phyloP scores from a whole-genome alignment of 169 alveolate genomes.

The Amoebophrya sp. region DNA sequence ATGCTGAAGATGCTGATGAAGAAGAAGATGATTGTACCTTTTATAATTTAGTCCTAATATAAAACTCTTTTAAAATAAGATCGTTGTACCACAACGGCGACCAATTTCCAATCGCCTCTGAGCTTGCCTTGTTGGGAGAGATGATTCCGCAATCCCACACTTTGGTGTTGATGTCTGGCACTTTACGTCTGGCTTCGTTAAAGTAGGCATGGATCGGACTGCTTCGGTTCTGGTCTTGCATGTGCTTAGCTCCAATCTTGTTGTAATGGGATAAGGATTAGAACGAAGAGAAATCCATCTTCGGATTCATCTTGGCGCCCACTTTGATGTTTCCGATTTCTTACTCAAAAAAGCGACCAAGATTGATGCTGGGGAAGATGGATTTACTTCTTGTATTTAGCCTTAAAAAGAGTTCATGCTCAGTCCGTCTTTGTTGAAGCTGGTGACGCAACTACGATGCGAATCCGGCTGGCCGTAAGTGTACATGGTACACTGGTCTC shows the following conservation, averaged over 20 bases:
- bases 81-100: conserved; percentile 27
- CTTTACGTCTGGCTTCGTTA: not conserved
- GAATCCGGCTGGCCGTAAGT: conserved; percentile 19
- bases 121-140: not conserved
- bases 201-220: not conserved
- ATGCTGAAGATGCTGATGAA: too few relatives aligned
- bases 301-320: too few relatives aligned
- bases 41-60: too few relatives aligned
- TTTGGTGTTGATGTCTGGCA: not conserved
- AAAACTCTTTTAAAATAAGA: too few relatives aligned
- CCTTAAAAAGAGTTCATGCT: conserved; percentile 7
- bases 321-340: too few relatives aligned
- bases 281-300: too few relatives aligned
- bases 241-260: not conserved
- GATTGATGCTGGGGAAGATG: too few relatives aligned
- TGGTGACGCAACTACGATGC: not conserved
- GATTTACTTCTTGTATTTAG: too few relatives aligned
- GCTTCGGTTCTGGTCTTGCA: not conserved
- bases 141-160: not conserved
- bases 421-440: conserved; percentile 8
- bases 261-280: not conserved
- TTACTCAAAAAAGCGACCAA: too few relatives aligned
- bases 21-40: too few relatives aligned
- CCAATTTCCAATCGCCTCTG: not conserved
- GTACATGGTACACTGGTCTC: not conserved